A percentile compares a stretch with the other conserved stretches of the same genome.
These are phyloP conservation scores for Syzygium malaccense DNA, from an alignment of 441 rosid genomes.

Conservation along the genomic window DNA sequence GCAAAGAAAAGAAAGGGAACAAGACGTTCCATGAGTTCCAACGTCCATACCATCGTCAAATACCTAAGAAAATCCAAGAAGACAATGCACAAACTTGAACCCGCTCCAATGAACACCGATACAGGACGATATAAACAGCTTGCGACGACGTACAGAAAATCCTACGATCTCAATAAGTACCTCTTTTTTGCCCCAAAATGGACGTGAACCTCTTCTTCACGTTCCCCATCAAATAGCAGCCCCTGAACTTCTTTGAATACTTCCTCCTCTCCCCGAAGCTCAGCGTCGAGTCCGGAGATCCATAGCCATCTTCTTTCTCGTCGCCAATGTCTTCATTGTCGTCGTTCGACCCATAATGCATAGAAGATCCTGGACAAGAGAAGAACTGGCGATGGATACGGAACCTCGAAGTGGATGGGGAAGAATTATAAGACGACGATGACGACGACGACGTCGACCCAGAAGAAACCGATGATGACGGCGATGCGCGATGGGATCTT, in stretches of 20 bases:
- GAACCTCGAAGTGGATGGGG: background rate
- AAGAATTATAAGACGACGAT: background rate
- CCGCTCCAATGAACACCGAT: background rate
- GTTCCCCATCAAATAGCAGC: conserved; percentile 17
- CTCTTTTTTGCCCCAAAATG: conserved; percentile 24
- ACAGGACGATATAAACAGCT: background rate
- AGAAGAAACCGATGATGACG: conserved; percentile 1
- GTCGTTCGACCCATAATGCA: background rate
- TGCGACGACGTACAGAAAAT: background rate
- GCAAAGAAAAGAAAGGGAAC: background rate
- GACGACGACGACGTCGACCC: background rate
- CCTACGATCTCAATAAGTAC: background rate
- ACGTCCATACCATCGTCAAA: background rate
- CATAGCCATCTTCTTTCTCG: background rate
- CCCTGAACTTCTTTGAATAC: background rate
- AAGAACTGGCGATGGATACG: background rate
- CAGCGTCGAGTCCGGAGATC: conserved; percentile 28
- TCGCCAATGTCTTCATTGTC: conserved; percentile 7
- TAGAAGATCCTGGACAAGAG: conserved; percentile 21
- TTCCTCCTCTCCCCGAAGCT: conserved; percentile 17
- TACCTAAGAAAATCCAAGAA: background rate
- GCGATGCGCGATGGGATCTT: conserved; percentile 17
- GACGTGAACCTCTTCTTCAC: conserved; percentile 35
- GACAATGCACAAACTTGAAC: background rate
- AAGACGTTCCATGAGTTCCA: background rate